Evolutionary conservation across 1,284 basidiomycete genomes (phyloP).

Genomic region (Hemileia vastatrix): DNA sequence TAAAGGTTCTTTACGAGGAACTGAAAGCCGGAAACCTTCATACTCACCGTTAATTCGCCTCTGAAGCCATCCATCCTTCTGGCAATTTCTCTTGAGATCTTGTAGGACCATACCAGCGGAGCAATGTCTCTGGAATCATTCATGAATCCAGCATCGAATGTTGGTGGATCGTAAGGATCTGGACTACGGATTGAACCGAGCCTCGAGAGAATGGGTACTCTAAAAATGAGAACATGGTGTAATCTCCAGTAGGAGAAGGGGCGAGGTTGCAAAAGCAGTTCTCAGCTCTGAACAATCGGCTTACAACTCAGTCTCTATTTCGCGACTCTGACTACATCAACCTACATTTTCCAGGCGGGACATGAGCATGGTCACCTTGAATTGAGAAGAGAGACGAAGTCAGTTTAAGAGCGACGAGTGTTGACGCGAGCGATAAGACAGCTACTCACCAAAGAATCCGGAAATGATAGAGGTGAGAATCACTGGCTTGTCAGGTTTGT

Average conservation of each 20-base stretch:
- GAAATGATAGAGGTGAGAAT: conserved; percentile 47
- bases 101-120: conserved; percentile 58
- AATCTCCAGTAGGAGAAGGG: conserved; percentile 59
- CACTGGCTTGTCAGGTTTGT: conserved; percentile 65
- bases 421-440: neutral
- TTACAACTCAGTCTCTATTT: conserved; percentile 62
- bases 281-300: too few relatives aligned
- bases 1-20: too few relatives aligned
- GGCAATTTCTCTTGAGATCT: conserved; percentile 62
- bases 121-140: conserved; percentile 64
- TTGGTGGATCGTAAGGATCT: conserved; percentile 57
- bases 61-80: conserved; percentile 60
- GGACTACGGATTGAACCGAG: conserved; percentile 54
- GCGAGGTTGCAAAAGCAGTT: conserved; percentile 66
- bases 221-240: conserved; percentile 43
- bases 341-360: conserved; percentile 49
- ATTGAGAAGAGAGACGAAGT: conserved; percentile 50
- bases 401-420: neutral
- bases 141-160: conserved; percentile 63
- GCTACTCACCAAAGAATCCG: neutral
- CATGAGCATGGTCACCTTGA: conserved; percentile 59
- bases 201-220: conserved; percentile 20
- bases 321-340: conserved; percentile 49
- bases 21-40: too few relatives aligned
- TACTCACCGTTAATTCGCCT: neutral